Evolutionary conservation across 169 alveolate genomes (phyloP), one percentile per base, ranked within the genome.

Genomic region (Plasmodium relictum): DNA sequence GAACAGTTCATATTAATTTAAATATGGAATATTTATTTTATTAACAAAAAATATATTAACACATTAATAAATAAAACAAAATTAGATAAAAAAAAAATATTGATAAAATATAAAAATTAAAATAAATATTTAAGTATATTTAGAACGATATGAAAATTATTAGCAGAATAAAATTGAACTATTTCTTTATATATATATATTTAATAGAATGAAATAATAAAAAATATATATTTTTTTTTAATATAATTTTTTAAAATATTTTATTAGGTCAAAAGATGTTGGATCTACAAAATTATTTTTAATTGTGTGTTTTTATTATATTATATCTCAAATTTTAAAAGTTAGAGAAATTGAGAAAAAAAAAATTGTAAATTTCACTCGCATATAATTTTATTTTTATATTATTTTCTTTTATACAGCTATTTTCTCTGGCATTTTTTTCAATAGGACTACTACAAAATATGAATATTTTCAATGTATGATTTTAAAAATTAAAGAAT

Each of bases 231-330:
- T 12, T 68, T 16, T 10, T 26, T 56, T 61, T 61, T 44, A 6
- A 4, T 44, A 44, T 3, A 16, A 14, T 37, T 12, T 12, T 18
- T 39, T 44, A 22, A 6, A 20, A 4, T 5, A 26, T 44, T 74
- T 76, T 76, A 22, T n/a, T 76, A 76, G 89, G 18, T 76, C 89
- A 76, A 76, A 76, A 54, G 44, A 63, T 76, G 89, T 54, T 14
- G 89, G 89, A 44, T 62, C 70, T 14, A 76, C 89, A 22, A 52
- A 76, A 56, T 41, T 76, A 66, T 76, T 76, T 65, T 24, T 76
- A 9, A 61, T 76, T 22, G 69, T 65, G 3, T 63, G 74, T 26
- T 76, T 76, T 12, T 76, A 76, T 41, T 76, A 76, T 16, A 44
- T 76, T 56, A 41, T 65, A 7, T 76, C 89, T 31, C 89, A 76